Evolutionary conservation across 345 rosid genomes (phyloP), one percentile per base, ranked within the genome.

Genomic region (Moricandia arvensis): DNA sequence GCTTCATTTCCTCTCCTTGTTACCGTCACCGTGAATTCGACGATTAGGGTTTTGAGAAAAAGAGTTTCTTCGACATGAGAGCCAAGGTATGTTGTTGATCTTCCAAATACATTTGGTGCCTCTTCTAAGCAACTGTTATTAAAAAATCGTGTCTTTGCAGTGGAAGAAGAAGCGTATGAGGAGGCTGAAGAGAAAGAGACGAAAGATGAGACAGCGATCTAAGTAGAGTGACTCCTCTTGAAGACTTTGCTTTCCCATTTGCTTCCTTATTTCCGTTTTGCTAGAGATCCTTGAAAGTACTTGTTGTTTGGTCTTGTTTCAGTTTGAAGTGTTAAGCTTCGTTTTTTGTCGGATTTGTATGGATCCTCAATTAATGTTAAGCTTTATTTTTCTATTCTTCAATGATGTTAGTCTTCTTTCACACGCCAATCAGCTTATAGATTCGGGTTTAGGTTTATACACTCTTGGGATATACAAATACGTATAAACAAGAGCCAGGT

Each of bases 161-260:
- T 93, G 98, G 97, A 93, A 93, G 97, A 93, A 93, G 97, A 93
- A 91, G 98, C 97, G 98, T 60, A 93, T 93, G 98, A 93, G 97
- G 81, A 91, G 98, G 81, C 59, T 93, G 82, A 93, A 93, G 98
- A 91, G 98, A 91, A 93, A 93, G 97, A 90, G 96, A 85, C 75
- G 97, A 88, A 93, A 93, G 98, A 93, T 91, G 98, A 89, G 97
- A 66, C 98, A 93, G 85, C 85, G 98, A 86, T 93, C 98, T 30
- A 93, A 93, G 87, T 93, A 93, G 17, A n/a, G 7, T 43, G 91
- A 49, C 16, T 35, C 66, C 3, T 67, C 69, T 33, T 59, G n/a
- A 73, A 62, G 60, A 33, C 35, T 47, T 66, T n/a, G n/a, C 37
- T 5, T 72, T 66, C 2, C 63, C 10, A 43, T 51, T 68, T 72